Conservation (phyloP, 805 yeast genomes). For the Cyberlindnera xishuangbannaensis region DNA sequence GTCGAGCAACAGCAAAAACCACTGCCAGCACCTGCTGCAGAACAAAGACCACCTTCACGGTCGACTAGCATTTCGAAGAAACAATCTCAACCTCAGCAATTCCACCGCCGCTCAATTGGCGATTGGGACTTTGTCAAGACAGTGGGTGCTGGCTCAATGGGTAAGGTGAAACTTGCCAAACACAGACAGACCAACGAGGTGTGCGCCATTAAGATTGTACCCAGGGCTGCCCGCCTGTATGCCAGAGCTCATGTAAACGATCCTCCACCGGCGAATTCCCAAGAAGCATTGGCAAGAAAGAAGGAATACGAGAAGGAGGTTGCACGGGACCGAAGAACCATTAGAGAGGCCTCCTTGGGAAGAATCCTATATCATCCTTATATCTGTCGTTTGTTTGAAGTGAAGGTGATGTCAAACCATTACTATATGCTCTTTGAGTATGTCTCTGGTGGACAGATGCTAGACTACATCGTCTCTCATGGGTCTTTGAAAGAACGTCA, state of each 20-base stretch:
- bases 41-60: no score
- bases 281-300: constrained; percentile 53
- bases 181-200: constrained; percentile 76
- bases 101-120: constrained; percentile 85
- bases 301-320: constrained; percentile 77
- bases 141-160: constrained; percentile 99
- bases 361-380: constrained; percentile 85
- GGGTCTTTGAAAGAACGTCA: constrained; percentile 91
- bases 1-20: constrained; percentile 13
- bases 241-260: constrained; percentile 65
- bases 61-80: constrained; percentile 13
- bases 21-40: constrained; percentile 6
- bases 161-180: constrained; percentile 91
- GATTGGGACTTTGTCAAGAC: constrained; percentile 96
- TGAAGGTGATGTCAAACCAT: constrained; percentile 94
- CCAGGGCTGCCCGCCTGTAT: constrained; percentile 77
- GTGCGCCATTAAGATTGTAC: constrained; percentile 91
- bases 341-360: constrained; percentile 93
- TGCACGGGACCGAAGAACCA: constrained; percentile 85
- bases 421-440: constrained; percentile 96
- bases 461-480: constrained; percentile 94
- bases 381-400: constrained; percentile 87
- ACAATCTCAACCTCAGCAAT: constrained; percentile 28
- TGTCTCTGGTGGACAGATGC: constrained; percentile 95
- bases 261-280: constrained; percentile 55